Conservation (phyloP, 192 early-diverging fungal genomes). For the Haplosporangium gracile region DNA sequence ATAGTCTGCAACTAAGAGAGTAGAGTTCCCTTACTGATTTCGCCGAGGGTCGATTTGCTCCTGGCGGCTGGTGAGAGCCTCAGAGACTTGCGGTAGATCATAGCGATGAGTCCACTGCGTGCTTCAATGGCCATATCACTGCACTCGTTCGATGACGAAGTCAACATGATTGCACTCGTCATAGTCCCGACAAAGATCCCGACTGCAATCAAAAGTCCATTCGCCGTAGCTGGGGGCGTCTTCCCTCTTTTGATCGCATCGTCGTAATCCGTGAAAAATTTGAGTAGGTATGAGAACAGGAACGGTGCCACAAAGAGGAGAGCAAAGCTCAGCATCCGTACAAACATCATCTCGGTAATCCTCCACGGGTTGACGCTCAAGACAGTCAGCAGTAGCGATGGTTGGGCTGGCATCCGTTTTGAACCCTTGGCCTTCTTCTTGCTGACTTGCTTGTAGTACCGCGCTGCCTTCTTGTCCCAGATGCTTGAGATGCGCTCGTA, state of each 20-base stretch:
- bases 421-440: not conserved
- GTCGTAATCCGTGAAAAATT: constrained; percentile 41
- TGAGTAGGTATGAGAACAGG: constrained; percentile 33
- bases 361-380: constrained; percentile 19
- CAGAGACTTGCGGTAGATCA: constrained; percentile 86
- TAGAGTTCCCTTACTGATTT: constrained; percentile 18
- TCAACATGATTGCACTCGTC: constrained; percentile 28
- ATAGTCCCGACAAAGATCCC: constrained; percentile 42
- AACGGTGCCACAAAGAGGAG: constrained; percentile 28
- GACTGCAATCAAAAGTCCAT: constrained; percentile 23
- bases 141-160: constrained; percentile 24
- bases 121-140: constrained; percentile 75
- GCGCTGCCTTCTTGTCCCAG: constrained; percentile 20
- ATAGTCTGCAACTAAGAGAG: not conserved
- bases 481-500: constrained; percentile 15
- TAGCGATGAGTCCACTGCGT: constrained; percentile 76
- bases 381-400: constrained; percentile 28
- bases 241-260: constrained; percentile 41
- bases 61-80: constrained; percentile 70
- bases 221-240: constrained; percentile 13
- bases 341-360: constrained; percentile 21
- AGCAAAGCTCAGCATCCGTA: constrained; percentile 27
- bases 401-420: constrained; percentile 1
- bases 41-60: constrained; percentile 36
- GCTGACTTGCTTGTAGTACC: not conserved